phyloP scores from a whole-genome alignment of 257 asterid species.

The Galeopsis tetrahit region DNA sequence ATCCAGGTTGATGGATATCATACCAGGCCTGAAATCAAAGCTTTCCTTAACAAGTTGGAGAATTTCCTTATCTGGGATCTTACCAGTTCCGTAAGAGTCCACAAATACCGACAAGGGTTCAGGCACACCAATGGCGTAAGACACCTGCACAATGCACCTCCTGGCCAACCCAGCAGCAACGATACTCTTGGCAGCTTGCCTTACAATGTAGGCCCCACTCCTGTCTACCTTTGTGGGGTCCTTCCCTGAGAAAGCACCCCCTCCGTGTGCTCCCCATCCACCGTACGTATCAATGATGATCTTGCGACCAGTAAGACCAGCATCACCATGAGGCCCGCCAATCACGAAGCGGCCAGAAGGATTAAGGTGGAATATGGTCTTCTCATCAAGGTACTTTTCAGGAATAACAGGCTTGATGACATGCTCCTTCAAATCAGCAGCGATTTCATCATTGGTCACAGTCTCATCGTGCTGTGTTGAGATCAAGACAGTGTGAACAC shows the following conservation, averaged over 20 bases:
- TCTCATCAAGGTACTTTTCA: constrained; percentile 45
- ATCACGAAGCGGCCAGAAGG: constrained; percentile 51
- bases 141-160: constrained; percentile 55
- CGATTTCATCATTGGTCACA: constrained; percentile 47
- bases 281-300: constrained; percentile 31
- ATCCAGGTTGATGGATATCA: constrained; percentile 50
- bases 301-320: constrained; percentile 54
- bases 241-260: constrained; percentile 1
- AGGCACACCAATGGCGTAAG: constrained; percentile 51
- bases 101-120: constrained; percentile 54
- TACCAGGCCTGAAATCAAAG: constrained; percentile 54
- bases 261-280: constrained; percentile 9
- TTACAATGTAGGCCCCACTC: constrained; percentile 48
- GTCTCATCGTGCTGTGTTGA: constrained; percentile 54
- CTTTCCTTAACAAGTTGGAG: constrained; percentile 43
- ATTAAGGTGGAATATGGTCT: constrained; percentile 50
- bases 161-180: constrained; percentile 49
- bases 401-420: constrained; percentile 28
- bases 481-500: constrained; percentile 50
- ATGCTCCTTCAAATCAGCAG: constrained; percentile 44
- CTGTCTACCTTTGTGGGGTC: constrained; percentile 38
- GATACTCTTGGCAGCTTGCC: constrained; percentile 53
- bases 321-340: constrained; percentile 55
- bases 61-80: constrained; percentile 48
- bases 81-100: constrained; percentile 46